Evolutionary conservation across 2,329 filamentous ascomycete genomes (phyloP), one percentile per base, ranked within the genome.

Genomic region (Penicillium italicum): DNA sequence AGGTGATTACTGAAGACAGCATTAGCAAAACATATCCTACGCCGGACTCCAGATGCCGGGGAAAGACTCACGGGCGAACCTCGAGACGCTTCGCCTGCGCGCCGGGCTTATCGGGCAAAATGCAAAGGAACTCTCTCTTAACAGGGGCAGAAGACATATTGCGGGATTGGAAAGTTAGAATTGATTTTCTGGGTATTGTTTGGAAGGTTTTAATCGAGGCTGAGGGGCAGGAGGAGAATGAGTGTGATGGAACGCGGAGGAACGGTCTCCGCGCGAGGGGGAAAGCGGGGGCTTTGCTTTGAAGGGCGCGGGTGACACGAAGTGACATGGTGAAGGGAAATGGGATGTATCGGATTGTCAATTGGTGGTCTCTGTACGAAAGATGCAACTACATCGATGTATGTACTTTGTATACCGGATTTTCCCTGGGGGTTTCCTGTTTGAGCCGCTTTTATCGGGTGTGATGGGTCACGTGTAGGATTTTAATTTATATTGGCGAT

Each of bases 61-160:
- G 36, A 24, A 38, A 30, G 31, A 65, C 69, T 64, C 56, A 76
- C 71, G 62, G 61, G 34, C 65, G 62, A 37, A 68, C 69, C 62
- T 84, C 81, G 26, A 89, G 74, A 52, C 87, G 79, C 78, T 87
- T 87, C 61, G 79, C 79, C 56, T 80, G 74, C 20, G 73, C 77
- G 38, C 81, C 84, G 1, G 85, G 80, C 71, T 85, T 82, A 72
- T 90, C 87, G 12, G 85, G 87, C 36, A 89, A 69, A 55, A 90
- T 78, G 64, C 87, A 85, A 36, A 91, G 80, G 78, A 85, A 91
- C 72, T 89, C 85, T 58, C 76, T 80, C 68, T 80, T 82, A 45
- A 69, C 65, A 44, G 69, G 58, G 11, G 63, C 47, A 20, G 67
- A 54, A 33, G 63, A 62, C 62, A 67, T 67, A 12, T 55, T 64